These are phyloP conservation scores for Trebouxia sp. DNA, from an alignment of 139 green algal genomes.

Conservation along the genomic window DNA sequence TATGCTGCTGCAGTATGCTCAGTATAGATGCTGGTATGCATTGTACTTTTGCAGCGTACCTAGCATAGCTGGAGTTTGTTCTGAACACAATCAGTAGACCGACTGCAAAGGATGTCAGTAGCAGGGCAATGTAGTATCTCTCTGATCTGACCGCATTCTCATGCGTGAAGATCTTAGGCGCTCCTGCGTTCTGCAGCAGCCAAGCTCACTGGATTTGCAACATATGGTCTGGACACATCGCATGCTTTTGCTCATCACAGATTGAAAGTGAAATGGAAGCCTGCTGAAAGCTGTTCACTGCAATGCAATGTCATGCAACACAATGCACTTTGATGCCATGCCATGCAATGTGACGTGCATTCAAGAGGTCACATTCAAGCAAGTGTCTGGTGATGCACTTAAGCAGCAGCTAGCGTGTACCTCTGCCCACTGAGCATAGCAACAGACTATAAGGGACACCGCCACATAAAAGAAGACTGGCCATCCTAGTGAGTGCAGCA, in stretches of 20 bases:
- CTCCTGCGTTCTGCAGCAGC: not conserved
- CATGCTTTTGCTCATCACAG: no score
- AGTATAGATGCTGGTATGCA: no score
- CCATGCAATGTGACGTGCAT: no score
- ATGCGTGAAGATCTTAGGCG: not conserved
- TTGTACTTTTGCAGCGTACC: no score
- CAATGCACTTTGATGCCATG: no score
- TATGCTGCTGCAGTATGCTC: no score
- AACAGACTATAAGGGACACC: not conserved
- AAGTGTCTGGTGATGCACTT: no score
- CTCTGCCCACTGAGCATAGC: conserved; percentile 18
- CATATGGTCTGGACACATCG: no score
- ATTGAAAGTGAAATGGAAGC: no score
- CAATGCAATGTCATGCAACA: not conserved
- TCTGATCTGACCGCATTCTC: not conserved
- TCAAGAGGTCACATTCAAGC: no score
- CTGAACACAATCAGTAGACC: not conserved
- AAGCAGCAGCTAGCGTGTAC: no score
- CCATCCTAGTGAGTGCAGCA: not conserved
- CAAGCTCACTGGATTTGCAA: not conserved
- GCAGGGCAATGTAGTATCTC: conserved; percentile 7
- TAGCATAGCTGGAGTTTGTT: conserved; percentile 15
- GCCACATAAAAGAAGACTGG: conserved; percentile 8
- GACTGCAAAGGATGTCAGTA: conserved; percentile 11
- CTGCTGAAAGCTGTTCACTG: not conserved